A percentile compares a stretch with the other conserved stretches of the same genome.
phyloP scores from a whole-genome alignment of 2,329 filamentous ascomycete species.

The Colletotrichum spaethianum region DNA sequence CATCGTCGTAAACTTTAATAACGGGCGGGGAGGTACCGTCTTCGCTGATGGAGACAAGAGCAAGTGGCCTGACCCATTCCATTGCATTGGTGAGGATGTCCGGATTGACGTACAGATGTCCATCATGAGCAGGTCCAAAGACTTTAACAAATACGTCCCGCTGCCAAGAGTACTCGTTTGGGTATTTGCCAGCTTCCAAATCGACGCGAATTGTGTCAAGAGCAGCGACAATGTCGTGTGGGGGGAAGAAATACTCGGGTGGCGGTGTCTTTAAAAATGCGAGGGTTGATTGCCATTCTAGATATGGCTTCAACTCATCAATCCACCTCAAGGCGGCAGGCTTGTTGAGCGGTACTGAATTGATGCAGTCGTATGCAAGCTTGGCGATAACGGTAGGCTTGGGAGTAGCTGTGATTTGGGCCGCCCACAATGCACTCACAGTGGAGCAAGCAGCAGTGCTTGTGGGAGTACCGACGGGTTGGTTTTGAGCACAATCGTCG shows the following conservation, averaged over 20 bases:
- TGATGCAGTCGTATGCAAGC: constrained; percentile 54
- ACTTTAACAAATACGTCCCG: constrained; percentile 54
- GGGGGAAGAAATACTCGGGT: constrained; percentile 61
- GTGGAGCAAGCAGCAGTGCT: not conserved
- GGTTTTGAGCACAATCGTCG: not conserved
- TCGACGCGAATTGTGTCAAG: constrained; percentile 50
- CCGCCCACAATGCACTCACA: not conserved
- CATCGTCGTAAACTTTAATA: constrained; percentile 62
- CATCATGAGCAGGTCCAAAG: constrained; percentile 56
- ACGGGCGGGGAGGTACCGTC: constrained; percentile 53
- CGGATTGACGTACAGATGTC: constrained; percentile 57
- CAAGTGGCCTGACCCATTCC: constrained; percentile 51
- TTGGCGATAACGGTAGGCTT: no score
- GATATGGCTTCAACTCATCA: constrained; percentile 55
- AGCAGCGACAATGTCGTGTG: constrained; percentile 54
- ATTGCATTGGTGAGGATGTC: constrained; percentile 55
- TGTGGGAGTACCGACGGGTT: no score
- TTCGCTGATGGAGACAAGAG: constrained; percentile 58
- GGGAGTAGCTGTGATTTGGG: no score
- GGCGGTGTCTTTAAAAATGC: constrained; percentile 66
- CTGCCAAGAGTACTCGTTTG: constrained; percentile 58
- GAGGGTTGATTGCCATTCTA: constrained; percentile 63
- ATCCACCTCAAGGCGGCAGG: constrained; percentile 51
- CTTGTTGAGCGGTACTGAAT: constrained; percentile 54
- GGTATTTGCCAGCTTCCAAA: constrained; percentile 52